Base-by-base conservation (phyloP, 1,284 basidiomycete species). In the Cutaneotrichosporon dermatis region DNA sequence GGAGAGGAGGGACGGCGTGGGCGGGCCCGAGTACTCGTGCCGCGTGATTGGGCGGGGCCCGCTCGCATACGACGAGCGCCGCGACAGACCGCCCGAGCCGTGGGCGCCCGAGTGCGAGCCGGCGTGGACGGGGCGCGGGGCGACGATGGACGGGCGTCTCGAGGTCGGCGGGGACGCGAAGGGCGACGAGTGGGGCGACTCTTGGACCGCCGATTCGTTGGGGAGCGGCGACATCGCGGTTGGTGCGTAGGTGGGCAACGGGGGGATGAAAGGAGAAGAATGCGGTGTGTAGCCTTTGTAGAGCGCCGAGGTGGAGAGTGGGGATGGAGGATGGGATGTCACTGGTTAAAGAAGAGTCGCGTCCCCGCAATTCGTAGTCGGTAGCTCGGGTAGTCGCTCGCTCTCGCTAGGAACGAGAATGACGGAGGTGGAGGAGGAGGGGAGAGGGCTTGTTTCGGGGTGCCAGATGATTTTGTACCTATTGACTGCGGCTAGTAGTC, bases 1-100 rank as follows among this genome's bases (percentile, higher is more conserved):
- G 42, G 70, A 73, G 41, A 78, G 71, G 39, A 78, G 62, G 33
- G 69, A 72, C 8, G 77, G 77, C 11, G 77, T 76, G 0, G 59
- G 58, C 8, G 71, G 69, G 5, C 71, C 69, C 12, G 69, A 69
- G 62, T 70, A 76, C 41, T 76, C 74, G 7, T 62, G 66, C 43
- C 59, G 57, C 4, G 67, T 66, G 56, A 76, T 73, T 33, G 74
- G 74, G 51, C 69, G 55, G 9, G 74, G 74, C 10, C 74, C 74
- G 5, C 69, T 69, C 59, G 71, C 62, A 60, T 69, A 57, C 33
- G 68, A 70, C 16, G 62, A 66, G 10, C 73, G 63, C 35, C 73
- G 60, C n/a, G 68, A 70, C 15, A 70, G 54, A 42, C 49, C 45
- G 55, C 40, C 55, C 25, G 39, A 50, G 45, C 16, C 39, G 39